Base-by-base conservation (phyloP, 1,284 basidiomycete genomes). In the Ganoderma boninense region DNA sequence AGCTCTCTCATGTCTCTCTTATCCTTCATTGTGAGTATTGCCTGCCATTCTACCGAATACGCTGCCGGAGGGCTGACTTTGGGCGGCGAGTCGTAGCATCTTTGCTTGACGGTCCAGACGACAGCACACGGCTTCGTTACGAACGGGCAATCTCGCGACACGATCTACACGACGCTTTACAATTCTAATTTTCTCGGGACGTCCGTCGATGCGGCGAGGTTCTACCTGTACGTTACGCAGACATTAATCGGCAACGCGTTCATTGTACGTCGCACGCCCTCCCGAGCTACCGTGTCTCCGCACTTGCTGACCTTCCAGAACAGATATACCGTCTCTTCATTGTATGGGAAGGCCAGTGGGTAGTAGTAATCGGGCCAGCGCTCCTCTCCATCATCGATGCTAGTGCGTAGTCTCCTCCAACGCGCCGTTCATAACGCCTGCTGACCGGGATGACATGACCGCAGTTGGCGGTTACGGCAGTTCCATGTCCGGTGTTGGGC, bases 181-280 rank as follows among this genome's bases (percentile, higher is more conserved):
- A 54, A 26, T 61, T 65, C 42, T 60, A 69, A 63, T 52, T 54
- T 56, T 35, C 57, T 60, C 10, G 67, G 66, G 26, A 52, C 63
- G 4, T 43, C 66, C 20, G 67, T 63, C 16, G 62, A 61, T 8
- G 59, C 64, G 14, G 54, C 26, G 54, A 70, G 68, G 67, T 69
- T 69, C 26, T 62, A 65, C 1, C 69, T 73, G 54, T 71, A 69
- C n/a, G 68, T 73, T 42, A 64, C 69, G 1, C 72, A 73, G 59
- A 71, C 72, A 14, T 29, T 70, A 1, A 66, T 70, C 20, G 69
- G 67, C 10, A 69, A 71, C 56, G 67, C 65, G 2, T 70, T 73
- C 65, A 70, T 73, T 67, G 71, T 73, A 29, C 57, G 67, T 29
- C 26, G 29, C 54, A 16, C 54, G 11, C 23, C 6, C 18, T 14